These are phyloP conservation scores for Phytopythium delawarense DNA, from an alignment of 352 stramenopile species.

Conservation along the genomic window DNA sequence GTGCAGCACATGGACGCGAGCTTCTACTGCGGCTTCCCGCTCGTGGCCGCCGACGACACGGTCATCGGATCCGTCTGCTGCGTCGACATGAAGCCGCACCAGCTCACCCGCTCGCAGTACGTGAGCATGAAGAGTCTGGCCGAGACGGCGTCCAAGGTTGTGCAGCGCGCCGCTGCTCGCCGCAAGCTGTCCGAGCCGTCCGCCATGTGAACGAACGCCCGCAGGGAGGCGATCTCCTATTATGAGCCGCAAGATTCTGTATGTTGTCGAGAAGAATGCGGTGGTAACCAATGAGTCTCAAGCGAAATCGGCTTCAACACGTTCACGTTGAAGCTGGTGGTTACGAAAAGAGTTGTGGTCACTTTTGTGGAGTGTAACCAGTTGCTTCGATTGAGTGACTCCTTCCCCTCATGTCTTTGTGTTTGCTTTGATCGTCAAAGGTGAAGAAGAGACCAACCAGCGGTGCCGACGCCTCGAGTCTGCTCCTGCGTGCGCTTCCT, in stretches of 20 bases:
- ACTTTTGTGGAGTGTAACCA: background rate
- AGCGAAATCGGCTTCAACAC: too few species aligned
- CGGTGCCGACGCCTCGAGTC: too few species aligned
- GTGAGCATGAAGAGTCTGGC: constrained; percentile 44
- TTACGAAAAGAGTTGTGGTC: background rate
- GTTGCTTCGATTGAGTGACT: background rate
- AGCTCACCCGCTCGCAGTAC: constrained; percentile 59
- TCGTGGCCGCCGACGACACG: constrained; percentile 41
- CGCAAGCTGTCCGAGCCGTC: constrained; percentile 3
- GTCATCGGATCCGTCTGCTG: constrained; percentile 66
- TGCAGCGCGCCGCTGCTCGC: constrained; percentile 12
- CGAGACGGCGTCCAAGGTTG: constrained; percentile 43
- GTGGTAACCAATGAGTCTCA: too few species aligned
- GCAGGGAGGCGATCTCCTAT: background rate
- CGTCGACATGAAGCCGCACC: constrained; percentile 37
- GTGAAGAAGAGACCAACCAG: background rate
- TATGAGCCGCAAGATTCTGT: background rate
- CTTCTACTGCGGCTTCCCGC: constrained; percentile 78
- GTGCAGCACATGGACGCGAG: constrained; percentile 32
- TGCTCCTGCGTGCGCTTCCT: background rate
- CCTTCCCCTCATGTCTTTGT: background rate
- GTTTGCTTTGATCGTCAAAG: background rate
- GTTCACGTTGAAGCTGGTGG: too few species aligned
- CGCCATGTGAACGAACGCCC: background rate
- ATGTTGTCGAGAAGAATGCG: too few species aligned